These are phyloP conservation scores for carrot (Daucus carota) DNA, from an alignment of 129 eudicot genomes.

Conservation along the genomic window DNA sequence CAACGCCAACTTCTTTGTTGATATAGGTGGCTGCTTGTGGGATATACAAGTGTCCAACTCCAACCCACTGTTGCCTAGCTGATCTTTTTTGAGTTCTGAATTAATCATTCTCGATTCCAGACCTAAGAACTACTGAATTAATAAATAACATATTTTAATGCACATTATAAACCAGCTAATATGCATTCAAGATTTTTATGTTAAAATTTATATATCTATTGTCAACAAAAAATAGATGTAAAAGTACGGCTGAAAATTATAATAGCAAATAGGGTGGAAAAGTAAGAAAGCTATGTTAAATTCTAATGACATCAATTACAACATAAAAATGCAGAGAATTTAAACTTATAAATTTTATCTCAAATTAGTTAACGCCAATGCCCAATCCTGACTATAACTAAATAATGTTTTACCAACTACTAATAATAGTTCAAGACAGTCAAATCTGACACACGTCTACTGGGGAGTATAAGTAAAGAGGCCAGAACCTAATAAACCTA, in stretches of 20 bases:
- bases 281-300: background rate
- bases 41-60: conserved; percentile 20
- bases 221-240: background rate
- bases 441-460: background rate
- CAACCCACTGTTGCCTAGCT: conserved; percentile 18
- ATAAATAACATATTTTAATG: background rate
- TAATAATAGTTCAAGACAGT: too few relatives aligned
- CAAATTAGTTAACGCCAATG: background rate
- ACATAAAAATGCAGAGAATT: background rate
- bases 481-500: too few relatives aligned
- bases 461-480: too few relatives aligned
- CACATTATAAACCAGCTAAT: background rate
- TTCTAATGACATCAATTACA: background rate
- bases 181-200: background rate
- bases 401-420: background rate
- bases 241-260: background rate
- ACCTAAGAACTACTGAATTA: background rate
- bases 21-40: conserved; percentile 33
- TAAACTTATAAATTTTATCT: background rate
- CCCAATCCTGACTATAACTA: background rate
- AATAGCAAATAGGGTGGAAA: background rate
- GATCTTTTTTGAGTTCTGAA: conserved; percentile 30
- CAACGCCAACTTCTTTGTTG: conserved; percentile 51
- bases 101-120: conserved; percentile 36
- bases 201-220: too few relatives aligned